Evolutionary conservation across 805 yeast genomes (phyloP), one percentile per base, ranked within the genome.

Genomic region (Phaffomyces thermotolerans): DNA sequence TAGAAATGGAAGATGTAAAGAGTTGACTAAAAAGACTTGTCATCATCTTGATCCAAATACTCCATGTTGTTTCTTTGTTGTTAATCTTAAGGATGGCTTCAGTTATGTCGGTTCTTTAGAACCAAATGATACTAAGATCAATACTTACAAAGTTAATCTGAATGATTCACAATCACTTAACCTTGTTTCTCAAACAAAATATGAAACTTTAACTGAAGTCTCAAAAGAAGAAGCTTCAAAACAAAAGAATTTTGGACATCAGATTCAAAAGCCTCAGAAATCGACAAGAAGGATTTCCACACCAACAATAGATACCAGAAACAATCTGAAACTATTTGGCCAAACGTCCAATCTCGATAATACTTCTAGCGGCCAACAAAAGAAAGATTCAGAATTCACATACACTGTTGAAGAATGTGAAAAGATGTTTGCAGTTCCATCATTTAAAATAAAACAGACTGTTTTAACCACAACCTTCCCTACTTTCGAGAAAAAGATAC

Each of bases 1-100:
- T 1, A 44, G 34, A 10, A 44, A 44, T 30, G 42, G 47, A 3
- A 37, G 43, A 36, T 24, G 40, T 6, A 37, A 18, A 27, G 30
- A 22, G 4, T 32, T 37, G 3, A n/a, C 9, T 10, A 40, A 15
- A 12, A 40, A 34, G 12, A 34, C 18, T 17, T 42, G 45, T 29
- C 27, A 24, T 6, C 40, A 37, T 34, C 30, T 42, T 15, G 31
- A 33, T 8, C 34, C 37, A 14, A 12, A 20, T 13, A 42, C 41
- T n/a, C 37, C 37, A 23, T 40, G 42, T 15, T 40, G 42, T 15
- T 40, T 34, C 15, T 39, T n/a, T 20, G 17, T 22, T 15, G 37
- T 34, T 6, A 31, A 20, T 20, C 18, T 8, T 25, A 34, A 25
- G 17, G 15, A 18, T 18, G 37, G 37, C 2, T 40, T 40, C 18